Evolutionary conservation across 2,329 filamentous ascomycete species (phyloP).

Genomic region (Orbilia ellipsospora): DNA sequence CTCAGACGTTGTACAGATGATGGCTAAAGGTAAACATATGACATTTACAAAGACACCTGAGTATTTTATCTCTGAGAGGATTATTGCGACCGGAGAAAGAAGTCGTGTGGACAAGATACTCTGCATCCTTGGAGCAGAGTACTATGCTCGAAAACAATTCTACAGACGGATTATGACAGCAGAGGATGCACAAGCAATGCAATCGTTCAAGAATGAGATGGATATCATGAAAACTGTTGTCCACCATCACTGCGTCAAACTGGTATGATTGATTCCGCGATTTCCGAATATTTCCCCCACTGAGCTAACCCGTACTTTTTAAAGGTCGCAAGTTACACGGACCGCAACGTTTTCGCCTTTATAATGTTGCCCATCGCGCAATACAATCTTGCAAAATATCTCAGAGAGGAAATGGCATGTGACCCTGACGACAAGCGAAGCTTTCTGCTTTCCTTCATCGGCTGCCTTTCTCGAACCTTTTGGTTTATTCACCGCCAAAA

Average conservation of each 20-base stretch:
- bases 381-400: conserved; percentile 55
- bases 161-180: conserved; percentile 41
- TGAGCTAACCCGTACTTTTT: not conserved
- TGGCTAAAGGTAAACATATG: conserved; percentile 58
- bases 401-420: conserved; percentile 1
- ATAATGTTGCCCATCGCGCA: conserved; percentile 59
- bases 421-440: conserved; percentile 17
- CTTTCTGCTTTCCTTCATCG: conserved; percentile 58
- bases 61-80: conserved; percentile 57
- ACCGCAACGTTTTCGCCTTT: conserved; percentile 56
- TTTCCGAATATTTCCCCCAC: not conserved
- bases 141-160: conserved; percentile 37
- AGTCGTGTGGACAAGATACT: conserved; percentile 59
- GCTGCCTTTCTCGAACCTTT: conserved; percentile 56
- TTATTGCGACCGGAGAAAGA: conserved; percentile 58
- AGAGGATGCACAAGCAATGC: conserved; percentile 25
- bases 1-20: conserved; percentile 58
- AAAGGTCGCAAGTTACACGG: conserved; percentile 58
- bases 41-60: conserved; percentile 56
- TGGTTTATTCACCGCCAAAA: conserved; percentile 56
- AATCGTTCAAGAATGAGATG: conserved; percentile 55
- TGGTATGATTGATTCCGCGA: conserved; percentile 49
- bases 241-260: conserved; percentile 56
- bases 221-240: conserved; percentile 55
- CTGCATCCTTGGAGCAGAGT: conserved; percentile 23